Base-by-base conservation (phyloP, 1,139 yeast genomes). In the Saccharomyces hybrid region DNA sequence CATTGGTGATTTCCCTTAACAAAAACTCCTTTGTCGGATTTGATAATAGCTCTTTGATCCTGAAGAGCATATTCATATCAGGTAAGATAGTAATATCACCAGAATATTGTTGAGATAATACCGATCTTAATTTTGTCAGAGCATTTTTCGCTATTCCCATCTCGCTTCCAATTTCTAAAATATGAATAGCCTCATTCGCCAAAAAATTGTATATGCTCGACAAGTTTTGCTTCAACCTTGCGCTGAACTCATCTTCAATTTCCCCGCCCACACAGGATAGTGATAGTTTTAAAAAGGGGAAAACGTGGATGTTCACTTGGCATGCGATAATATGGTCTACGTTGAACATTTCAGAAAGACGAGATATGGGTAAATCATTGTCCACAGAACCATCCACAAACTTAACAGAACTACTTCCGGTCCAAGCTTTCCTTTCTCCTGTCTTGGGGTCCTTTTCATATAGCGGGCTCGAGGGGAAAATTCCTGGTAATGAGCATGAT, bases 381-480 rank as follows among this genome's bases (percentile, higher is more conserved):
- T 91, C 96, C 8, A 95, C 97, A 0, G 97, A 89, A 0, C 99
- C 99, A 70, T 93, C 99, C 34, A 93, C 91, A 71, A 86, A 93
- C 62, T 86, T 86, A 49, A 84, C 81, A 9, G 93, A 81, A 1
- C 88, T 80, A 32, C 69, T 63, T 53, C 90, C 88, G 58, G 86
- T 86, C 98, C 99, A 93, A 61, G 72, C 75, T 49, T 70, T 70
- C 13, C 67, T 69, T 49, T 62, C 67, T 14, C 84, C 85, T 0
- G 96, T 88, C 54, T 76, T 76, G 1, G 87, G 82, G 60, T 87
- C 85, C 69, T 89, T 90, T 62, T 93, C 97, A 64, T 86, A 84
- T 47, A 93, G 82, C 0, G 91, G 83, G 25, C 90, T 83, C 0
- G 96, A 85, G 0, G 96, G 88, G 68, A 93, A 93, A 3, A 93